Percentiles rank a stretch among this genome's conserved stretches.
Conservation (phyloP, 202 grass and related monocot species). For the Panicum hallii region DNA sequence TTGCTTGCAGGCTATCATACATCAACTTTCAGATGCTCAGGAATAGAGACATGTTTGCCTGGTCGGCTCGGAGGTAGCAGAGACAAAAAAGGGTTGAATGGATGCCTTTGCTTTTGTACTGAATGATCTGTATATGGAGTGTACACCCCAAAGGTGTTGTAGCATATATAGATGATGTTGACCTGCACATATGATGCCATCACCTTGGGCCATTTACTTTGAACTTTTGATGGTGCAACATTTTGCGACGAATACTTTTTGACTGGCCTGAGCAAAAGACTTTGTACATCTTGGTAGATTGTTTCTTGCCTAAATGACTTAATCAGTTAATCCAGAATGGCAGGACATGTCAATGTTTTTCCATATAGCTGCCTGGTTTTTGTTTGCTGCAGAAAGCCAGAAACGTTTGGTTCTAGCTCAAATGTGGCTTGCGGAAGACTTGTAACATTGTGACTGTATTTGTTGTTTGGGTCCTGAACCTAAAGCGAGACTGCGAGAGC, state of each 20-base stretch:
- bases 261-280: conserved; percentile 27
- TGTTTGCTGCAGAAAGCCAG: neutral
- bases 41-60: conserved; percentile 23
- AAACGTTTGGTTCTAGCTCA: neutral
- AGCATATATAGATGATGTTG: conserved; percentile 41
- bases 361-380: neutral
- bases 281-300: neutral
- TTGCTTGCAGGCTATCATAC: conserved; percentile 45
- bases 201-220: conserved; percentile 35
- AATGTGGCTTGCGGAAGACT: neutral
- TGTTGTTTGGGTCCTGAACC: too few species aligned
- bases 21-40: neutral
- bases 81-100: neutral
- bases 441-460: too few species aligned
- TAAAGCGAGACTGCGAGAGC: too few species aligned
- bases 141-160: conserved; percentile 42
- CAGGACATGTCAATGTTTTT: neutral
- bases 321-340: neutral
- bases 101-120: conserved; percentile 34
- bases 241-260: conserved; percentile 5
- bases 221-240: conserved; percentile 16
- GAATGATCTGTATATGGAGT: conserved; percentile 43
- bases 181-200: conserved; percentile 32
- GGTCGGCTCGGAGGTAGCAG: conserved; percentile 10
- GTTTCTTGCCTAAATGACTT: conserved; percentile 8